Percentiles rank a stretch among this genome's conserved stretches.
phyloP scores from a whole-genome alignment of 768 basidiomycete genomes.

The Pholiota molesta region DNA sequence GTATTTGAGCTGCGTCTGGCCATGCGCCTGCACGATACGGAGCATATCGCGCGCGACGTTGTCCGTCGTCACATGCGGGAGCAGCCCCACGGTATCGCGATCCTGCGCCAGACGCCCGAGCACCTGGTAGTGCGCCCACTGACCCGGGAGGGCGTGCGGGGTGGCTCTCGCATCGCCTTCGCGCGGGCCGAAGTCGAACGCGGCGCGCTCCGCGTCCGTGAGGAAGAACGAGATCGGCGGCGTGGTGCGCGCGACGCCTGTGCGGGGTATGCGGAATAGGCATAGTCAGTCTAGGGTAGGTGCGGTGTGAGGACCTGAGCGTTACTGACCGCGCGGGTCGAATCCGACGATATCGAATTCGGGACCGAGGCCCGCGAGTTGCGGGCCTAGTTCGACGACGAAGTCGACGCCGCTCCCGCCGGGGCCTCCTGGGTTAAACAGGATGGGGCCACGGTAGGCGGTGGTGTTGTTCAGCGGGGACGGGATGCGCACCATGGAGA shows the following conservation, averaged over 20 bases:
- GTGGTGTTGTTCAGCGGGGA: neutral
- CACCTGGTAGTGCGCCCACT: neutral
- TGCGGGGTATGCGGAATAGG: neutral
- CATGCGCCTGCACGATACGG: neutral
- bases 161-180: neutral
- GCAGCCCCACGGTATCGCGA: neutral
- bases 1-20: neutral
- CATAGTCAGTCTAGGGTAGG: neutral
- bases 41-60: neutral
- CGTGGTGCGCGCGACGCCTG: neutral
- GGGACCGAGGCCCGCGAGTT: neutral
- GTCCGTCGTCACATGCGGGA: neutral
- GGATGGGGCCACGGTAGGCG: slow-evolving; percentile 1
- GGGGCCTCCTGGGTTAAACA: slow-evolving; percentile 5
- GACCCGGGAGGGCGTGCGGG: neutral
- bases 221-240: neutral
- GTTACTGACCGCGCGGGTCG: neutral
- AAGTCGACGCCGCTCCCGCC: slow-evolving; percentile 1
- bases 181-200: neutral
- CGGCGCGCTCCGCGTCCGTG: neutral
- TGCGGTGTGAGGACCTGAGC: too few relatives aligned
- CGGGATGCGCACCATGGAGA: neutral
- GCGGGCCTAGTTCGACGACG: neutral
- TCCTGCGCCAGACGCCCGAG: neutral
- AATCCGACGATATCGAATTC: neutral